phyloP scores from a whole-genome alignment of 495 filamentous ascomycete genomes.

The Tuber magnatum region DNA sequence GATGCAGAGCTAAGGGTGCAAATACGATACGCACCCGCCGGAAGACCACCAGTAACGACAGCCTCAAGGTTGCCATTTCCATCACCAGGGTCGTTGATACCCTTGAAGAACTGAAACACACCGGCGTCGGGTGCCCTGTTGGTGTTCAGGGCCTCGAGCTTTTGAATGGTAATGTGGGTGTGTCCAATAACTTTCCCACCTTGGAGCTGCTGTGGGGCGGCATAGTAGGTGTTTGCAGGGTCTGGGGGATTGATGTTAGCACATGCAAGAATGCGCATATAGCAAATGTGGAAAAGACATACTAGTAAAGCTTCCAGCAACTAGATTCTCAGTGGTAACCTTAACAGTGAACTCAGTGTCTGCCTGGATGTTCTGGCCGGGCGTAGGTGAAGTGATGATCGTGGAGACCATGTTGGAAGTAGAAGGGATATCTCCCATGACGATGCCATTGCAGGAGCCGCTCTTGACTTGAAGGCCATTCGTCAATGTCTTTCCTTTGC shows the following conservation, averaged over 20 bases:
- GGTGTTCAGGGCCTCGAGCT: conserved; percentile 50
- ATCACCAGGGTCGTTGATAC: conserved; percentile 63
- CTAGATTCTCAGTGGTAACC: conserved; percentile 54
- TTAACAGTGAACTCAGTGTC: conserved; percentile 53
- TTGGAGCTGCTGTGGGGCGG: conserved; percentile 55
- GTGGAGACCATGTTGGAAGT: conserved; percentile 58
- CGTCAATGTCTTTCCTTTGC: conserved; percentile 57
- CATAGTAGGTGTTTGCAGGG: conserved; percentile 54
- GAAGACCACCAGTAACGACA: conserved; percentile 55
- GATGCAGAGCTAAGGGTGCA: conserved; percentile 60
- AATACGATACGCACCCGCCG: conserved; percentile 57
- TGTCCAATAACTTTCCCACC: conserved; percentile 57
- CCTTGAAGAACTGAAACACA: conserved; percentile 65
- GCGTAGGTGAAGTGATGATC: conserved; percentile 52
- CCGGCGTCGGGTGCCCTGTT: conserved; percentile 50
- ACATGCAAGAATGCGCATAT: background rate
- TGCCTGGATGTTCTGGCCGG: conserved; percentile 45
- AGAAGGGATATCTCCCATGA: conserved; percentile 64
- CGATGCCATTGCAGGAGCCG: conserved; percentile 64
- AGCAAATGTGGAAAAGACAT: conserved; percentile 7
- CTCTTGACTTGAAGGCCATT: conserved; percentile 57
- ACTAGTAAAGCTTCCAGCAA: conserved; percentile 42
- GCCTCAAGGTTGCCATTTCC: conserved; percentile 54
- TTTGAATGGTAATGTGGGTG: conserved; percentile 63
- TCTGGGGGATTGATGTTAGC: conserved; percentile 15